Base-by-base conservation (phyloP, 805 yeast species). In the Cyberlindnera xylosilytica region DNA sequence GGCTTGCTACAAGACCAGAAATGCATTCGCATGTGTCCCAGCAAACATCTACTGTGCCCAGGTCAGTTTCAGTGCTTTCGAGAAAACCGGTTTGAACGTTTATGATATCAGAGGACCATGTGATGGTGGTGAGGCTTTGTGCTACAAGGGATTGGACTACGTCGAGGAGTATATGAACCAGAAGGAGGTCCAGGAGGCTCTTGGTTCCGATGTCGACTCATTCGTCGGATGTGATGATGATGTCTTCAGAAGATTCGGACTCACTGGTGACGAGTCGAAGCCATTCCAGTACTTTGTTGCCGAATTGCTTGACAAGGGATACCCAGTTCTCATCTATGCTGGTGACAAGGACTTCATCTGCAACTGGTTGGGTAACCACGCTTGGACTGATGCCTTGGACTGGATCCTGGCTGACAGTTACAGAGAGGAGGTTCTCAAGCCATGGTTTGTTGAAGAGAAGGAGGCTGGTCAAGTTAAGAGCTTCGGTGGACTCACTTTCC, bases 281-380 rank as follows among this genome's bases (percentile, higher is more conserved):
- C 96, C 96, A 12, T 87, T 81, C 77, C 91, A 87, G 61, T 77
- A 73, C 49, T 80, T 73, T 43, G 83, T 90, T 35, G 69, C 82
- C 11, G 83, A 82, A 46, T 64, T 88, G 45, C 72, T 88, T 54
- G 82, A 86, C 56, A 63, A 72, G 44, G 83, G 77, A 20, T 58
- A 87, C 36, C 96, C 96, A 16, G 90, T 88, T 4, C 74, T 89
- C 57, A 77, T 87, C 47, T 89, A 88, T 55, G 96, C 96, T n/a
- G 97, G 97, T 58, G 95, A 88, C 63, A 86, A 88, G 65, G 97
- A 88, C 64, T 88, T 76, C 64, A 87, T 88, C 58, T 88, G 96
- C 67, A 88, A 88, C 69, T 88, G 96, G 93, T 72, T 88, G 51
- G 97, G 96, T 52, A 86, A 87, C 66, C 78, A 77, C 52, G 93